Base-by-base conservation (phyloP, 1,284 basidiomycete species). In the Trametes polyzona region DNA sequence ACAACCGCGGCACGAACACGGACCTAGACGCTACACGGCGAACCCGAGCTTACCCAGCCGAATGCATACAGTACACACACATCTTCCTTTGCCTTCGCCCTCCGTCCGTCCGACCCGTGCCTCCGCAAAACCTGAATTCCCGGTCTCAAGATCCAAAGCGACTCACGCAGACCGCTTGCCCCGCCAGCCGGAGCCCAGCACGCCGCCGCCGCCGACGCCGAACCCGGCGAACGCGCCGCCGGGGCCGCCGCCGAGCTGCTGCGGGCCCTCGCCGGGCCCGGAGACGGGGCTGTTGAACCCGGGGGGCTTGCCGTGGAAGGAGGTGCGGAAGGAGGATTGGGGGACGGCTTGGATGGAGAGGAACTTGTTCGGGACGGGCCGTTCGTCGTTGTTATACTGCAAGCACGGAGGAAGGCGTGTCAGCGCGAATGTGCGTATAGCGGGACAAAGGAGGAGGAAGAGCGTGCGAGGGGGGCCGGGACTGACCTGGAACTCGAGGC, bases 401-500 rank as follows among this genome's bases (percentile, higher is more conserved):
- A 19, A 19, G n/a, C 35, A 2, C 16, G 12, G 11, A 43, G 33
- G 30, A 26, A 23, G 10, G 16, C n/a, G n/a, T n/a, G 37, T 58
- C 14, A 60, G 33, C 19, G 46, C 1, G 39, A 10, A 35, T 21
- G 24, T 14, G 30, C 30, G 21, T 26, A 36, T 23, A 7, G 40
- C 5, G 10, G 10, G 14, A 17, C 7, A 17, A 2, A 23, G 11
- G 9, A 37, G 26, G 36, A 52, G 14, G 11, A 29, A 21, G 30
- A 32, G 24, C 29, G 42, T 33, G 33, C 17, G 49, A 41, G 37
- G 47, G 51, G 35, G 52, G 59, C 52, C 37, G 44, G 40, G 16
- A 65, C 68, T 44, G 56, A 92, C 92, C 79, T 94, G 91, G 77
- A 95, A 96, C 71, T 96, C 94, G 17, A 96, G 80, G 12, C 91